Percentiles rank a stretch among this genome's conserved stretches.
Evolutionary conservation across 768 basidiomycete species (phyloP).

Genomic region (Tulasnella sp.): DNA sequence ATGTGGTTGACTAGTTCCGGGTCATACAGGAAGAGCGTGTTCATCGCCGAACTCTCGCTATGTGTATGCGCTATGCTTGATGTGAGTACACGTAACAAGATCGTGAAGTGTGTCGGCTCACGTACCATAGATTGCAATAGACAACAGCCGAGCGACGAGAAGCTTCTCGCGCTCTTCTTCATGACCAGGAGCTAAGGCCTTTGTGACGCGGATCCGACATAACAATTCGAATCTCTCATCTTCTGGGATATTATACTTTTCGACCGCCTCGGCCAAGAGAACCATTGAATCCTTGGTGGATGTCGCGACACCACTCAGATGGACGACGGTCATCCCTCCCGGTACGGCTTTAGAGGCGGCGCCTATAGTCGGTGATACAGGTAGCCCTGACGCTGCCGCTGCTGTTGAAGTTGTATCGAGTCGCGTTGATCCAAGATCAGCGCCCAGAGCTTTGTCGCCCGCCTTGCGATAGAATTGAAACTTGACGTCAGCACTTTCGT

Average conservation of each 20-base stretch:
- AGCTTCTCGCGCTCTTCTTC: constrained; percentile 67
- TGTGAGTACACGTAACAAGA: background rate
- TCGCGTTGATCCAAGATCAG: constrained; percentile 23
- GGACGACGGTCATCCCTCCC: constrained; percentile 47
- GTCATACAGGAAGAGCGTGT: constrained; percentile 85
- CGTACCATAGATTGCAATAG: constrained; percentile 69
- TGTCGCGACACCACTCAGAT: constrained; percentile 49
- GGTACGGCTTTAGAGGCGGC: constrained; percentile 8
- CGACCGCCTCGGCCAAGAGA: constrained; percentile 62
- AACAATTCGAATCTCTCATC: constrained; percentile 82
- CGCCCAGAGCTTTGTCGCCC: constrained; percentile 37
- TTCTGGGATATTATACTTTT: constrained; percentile 57
- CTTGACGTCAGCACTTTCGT: constrained; percentile 39
- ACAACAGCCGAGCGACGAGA: constrained; percentile 66
- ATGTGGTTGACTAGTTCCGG: constrained; percentile 84
- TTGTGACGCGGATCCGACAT: constrained; percentile 74
- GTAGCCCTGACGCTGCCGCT: background rate
- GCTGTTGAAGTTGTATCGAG: constrained; percentile 35
- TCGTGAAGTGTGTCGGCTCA: constrained; percentile 7
- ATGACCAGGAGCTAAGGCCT: constrained; percentile 48
- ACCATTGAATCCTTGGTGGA: constrained; percentile 57
- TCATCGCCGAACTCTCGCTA: constrained; percentile 62
- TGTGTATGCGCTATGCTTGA: constrained; percentile 57
- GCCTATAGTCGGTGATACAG: background rate
- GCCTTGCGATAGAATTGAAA: constrained; percentile 67